Conservation (phyloP, 148 eudicot genomes). For the Chenopodium berlandieri region DNA sequence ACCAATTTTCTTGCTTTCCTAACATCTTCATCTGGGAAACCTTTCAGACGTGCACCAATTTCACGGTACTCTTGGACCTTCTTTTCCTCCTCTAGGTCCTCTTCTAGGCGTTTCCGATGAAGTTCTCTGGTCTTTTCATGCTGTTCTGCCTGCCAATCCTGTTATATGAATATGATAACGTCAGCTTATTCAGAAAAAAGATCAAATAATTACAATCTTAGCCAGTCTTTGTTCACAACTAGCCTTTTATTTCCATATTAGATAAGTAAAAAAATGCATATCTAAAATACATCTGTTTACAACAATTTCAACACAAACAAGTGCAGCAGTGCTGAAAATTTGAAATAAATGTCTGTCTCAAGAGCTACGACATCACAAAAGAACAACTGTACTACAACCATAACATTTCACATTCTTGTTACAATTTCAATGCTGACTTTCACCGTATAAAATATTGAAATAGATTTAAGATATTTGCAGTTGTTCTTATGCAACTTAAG, state of each 20-base stretch:
- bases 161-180: conserved; percentile 4
- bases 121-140: conserved; percentile 76
- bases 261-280: neutral
- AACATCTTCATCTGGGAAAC: conserved; percentile 81
- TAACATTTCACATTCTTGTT: neutral
- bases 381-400: neutral
- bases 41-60: conserved; percentile 64
- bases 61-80: conserved; percentile 83
- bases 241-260: neutral
- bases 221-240: neutral
- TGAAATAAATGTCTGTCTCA: neutral
- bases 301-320: neutral
- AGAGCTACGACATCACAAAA: neutral
- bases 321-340: neutral
- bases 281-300: neutral
- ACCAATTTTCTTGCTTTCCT: conserved; percentile 68
- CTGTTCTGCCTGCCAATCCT: conserved; percentile 97
- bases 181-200: neutral
- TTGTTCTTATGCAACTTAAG: neutral
- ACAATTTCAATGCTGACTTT: neutral
- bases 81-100: conserved; percentile 90
- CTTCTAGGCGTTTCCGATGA: conserved; percentile 62
- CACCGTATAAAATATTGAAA: neutral
- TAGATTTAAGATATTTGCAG: too few relatives aligned
- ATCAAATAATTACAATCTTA: too few relatives aligned